A percentile compares a stretch with the other conserved stretches of the same genome.
These are phyloP conservation scores for Ampelocalamus luodianensis DNA, from an alignment of 176 grass and related monocot species.

Conservation along the genomic window DNA sequence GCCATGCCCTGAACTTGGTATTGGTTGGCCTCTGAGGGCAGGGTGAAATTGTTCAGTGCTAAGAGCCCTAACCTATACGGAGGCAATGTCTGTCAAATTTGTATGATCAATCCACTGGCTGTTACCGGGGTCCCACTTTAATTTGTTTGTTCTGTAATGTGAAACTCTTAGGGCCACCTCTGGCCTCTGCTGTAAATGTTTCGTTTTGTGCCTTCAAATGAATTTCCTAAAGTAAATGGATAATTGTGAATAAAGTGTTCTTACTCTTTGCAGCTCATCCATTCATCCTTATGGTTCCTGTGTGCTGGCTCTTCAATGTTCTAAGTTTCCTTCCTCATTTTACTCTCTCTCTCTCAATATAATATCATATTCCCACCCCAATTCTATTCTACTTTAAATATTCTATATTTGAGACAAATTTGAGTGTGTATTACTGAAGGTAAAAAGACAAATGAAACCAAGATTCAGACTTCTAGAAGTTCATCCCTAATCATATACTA, in stretches of 20 bases:
- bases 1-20: constrained; percentile 16
- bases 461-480: background rate
- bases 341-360: background rate
- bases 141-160: constrained; percentile 19
- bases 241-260: background rate
- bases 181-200: constrained; percentile 23
- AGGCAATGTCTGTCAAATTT: background rate
- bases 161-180: background rate
- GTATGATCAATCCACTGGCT: constrained; percentile 17
- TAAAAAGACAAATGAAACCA: background rate
- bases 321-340: background rate
- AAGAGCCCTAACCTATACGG: background rate
- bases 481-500: background rate
- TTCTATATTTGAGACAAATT: background rate
- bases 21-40: constrained; percentile 13
- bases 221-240: background rate
- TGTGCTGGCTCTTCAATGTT: no score
- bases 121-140: background rate
- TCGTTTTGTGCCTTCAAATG: background rate
- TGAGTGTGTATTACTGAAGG: background rate
- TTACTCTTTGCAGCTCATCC: background rate
- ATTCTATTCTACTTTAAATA: background rate
- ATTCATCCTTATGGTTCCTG: no score
- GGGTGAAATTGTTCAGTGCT: background rate
- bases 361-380: background rate